Evolutionary conservation across 352 stramenopile genomes (phyloP), one percentile per base, ranked within the genome.

Genomic region (Pythium phragmiticola): DNA sequence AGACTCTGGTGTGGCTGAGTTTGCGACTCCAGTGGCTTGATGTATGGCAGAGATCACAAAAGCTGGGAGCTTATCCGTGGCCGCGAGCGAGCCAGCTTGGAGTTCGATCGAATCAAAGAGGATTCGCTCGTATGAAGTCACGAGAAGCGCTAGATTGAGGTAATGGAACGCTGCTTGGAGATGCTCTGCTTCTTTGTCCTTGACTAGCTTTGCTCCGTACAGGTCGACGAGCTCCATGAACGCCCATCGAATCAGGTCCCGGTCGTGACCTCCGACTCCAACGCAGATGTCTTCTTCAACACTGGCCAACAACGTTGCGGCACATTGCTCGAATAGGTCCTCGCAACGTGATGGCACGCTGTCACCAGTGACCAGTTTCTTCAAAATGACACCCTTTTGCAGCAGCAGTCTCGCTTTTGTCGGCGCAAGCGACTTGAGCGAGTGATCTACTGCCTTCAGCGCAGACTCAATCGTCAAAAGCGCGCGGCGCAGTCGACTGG

Each of bases 111-210:
- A 82, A 28, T 91, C 70, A 36, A 89, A 88, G 6, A 94, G 58
- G n/a, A 70, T 58, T 0, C 37, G 63, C 21, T 86, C 70, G 19
- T 87, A 74, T 23, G 68, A 72, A 33, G 73, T 65, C 3, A 90
- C 72, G 28, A 68, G 55, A 1, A 84, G 36, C 0, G 76, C 82
- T 17, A 90, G 55, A 39, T 70, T 76, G 30, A 94, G 61, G 63
- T 87, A 92, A 63, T 92, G 82, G 47, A 88, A 89, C 33, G 80
- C 82, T 19, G 78, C 82, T 66, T 90, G 81, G 19, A 88, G 65
- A 45, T 91, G 81, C 16, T 76, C 63, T 13, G 87, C 68, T 64
- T 89, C 75, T 28, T 73, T 66, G 7, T 46, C 64, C 9, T 48
- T 60, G 17, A 89, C 11, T 1, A 84, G 13, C 46, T 89, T 82